phyloP scores from a whole-genome alignment of 2,329 filamentous ascomycete species.

The Trichoderma cornu-damae region DNA sequence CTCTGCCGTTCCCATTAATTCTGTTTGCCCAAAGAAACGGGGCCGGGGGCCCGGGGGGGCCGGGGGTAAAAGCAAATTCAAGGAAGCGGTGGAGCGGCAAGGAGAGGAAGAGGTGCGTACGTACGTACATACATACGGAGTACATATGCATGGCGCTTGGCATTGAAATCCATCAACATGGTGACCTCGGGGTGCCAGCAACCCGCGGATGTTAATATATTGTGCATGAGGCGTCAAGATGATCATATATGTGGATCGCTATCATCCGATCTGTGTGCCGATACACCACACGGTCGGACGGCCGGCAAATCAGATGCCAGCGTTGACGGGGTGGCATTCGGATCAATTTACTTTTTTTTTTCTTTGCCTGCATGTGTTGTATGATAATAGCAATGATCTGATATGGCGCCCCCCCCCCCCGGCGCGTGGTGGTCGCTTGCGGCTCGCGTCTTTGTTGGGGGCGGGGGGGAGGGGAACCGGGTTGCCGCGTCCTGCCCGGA shows the following conservation, averaged over 20 bases:
- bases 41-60: too few relatives aligned
- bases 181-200: neutral
- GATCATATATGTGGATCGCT: slow-evolving; percentile 14
- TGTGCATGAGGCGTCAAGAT: slow-evolving; percentile 14
- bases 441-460: slow-evolving; percentile 7
- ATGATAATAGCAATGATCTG: slow-evolving; percentile 13
- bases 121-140: neutral
- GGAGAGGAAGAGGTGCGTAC: neutral
- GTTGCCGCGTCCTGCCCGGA: neutral
- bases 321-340: slow-evolving; percentile 14
- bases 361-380: slow-evolving; percentile 13
- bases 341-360: slow-evolving; percentile 15
- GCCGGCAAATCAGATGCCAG: slow-evolving; percentile 6
- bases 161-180: slow-evolving; percentile 5
- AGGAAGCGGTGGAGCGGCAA: slow-evolving; percentile 1
- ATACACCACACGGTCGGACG: slow-evolving; percentile 2
- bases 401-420: slow-evolving; percentile 1
- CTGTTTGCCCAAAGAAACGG: neutral
- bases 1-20: slow-evolving; percentile 5
- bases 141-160: slow-evolving; percentile 12
- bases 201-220: slow-evolving; percentile 16
- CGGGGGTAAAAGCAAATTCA: neutral
- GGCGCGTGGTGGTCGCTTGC: slow-evolving; percentile 8
- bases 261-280: slow-evolving; percentile 17
- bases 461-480: too few relatives aligned